Evolutionary conservation across 352 stramenopile species (phyloP).

Genomic region (Globisporangium orthogonon): DNA sequence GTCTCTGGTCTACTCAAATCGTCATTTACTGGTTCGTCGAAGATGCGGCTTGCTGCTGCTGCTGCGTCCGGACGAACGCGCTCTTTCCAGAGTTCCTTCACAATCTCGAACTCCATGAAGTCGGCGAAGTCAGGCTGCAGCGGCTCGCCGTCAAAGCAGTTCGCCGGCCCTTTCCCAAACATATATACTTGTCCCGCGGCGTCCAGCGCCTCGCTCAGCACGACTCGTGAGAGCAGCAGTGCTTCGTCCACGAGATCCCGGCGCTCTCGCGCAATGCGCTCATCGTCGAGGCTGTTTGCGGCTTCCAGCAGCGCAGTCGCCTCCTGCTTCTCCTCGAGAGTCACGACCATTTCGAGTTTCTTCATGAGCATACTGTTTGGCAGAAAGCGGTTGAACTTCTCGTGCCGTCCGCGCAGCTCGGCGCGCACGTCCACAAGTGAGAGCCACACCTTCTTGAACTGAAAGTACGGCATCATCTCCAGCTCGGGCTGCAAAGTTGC

Average conservation of each 20-base stretch:
- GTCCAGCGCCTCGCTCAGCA: conserved; percentile 55
- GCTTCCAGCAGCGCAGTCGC: conserved; percentile 48
- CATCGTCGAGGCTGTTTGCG: conserved; percentile 39
- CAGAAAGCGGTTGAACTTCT: conserved; percentile 66
- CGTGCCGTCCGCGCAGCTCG: conserved; percentile 49
- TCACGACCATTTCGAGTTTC: conserved; percentile 58
- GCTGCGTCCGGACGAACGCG: conserved; percentile 32
- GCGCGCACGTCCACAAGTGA: conserved; percentile 60
- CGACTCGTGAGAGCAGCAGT: conserved; percentile 27
- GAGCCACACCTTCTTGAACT: conserved; percentile 72
- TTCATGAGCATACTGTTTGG: conserved; percentile 39
- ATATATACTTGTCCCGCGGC: conserved; percentile 73
- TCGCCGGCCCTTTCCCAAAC: conserved; percentile 61
- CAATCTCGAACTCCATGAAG: conserved; percentile 59
- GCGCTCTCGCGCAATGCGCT: conserved; percentile 32
- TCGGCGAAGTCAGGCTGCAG: conserved; percentile 59
- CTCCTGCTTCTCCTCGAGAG: conserved; percentile 64
- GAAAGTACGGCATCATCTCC: conserved; percentile 61
- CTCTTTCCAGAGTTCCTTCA: conserved; percentile 48
- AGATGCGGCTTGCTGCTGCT: background rate
- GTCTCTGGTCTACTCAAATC: background rate
- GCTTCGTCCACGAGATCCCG: conserved; percentile 47
- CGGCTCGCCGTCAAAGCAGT: conserved; percentile 54
- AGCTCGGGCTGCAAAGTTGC: conserved; percentile 33
- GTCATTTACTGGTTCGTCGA: background rate